Evolutionary conservation across 345 rosid genomes (phyloP).

Genomic region (Iberis pinnata): DNA sequence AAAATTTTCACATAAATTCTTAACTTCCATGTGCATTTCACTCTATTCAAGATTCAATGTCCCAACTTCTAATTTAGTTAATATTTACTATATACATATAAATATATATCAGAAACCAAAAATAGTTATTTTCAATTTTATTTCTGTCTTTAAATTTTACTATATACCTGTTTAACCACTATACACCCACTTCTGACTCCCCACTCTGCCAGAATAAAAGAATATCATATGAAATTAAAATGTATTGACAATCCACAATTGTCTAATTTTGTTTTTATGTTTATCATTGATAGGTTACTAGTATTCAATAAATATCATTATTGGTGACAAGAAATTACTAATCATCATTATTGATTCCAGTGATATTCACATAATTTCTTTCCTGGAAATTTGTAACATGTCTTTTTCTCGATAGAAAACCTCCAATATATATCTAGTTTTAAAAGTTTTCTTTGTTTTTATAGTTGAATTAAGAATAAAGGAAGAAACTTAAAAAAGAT

Average conservation of each 20-base stretch:
- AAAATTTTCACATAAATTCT: slow-evolving; percentile 28
- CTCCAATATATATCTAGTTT: too few species aligned
- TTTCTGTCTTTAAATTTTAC: too few species aligned
- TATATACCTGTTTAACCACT: too few species aligned
- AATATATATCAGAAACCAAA: neutral
- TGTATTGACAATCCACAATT: neutral
- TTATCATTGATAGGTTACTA: neutral
- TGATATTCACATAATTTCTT: neutral
- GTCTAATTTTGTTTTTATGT: neutral
- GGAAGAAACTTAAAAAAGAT: too few species aligned
- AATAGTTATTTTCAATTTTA: neutral
- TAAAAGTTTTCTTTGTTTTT: slow-evolving; percentile 14
- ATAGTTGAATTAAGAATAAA: slow-evolving; percentile 4
- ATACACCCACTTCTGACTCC: slow-evolving; percentile 11
- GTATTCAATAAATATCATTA: slow-evolving; percentile 19
- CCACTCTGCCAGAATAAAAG: neutral
- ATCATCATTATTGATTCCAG: slow-evolving; percentile 5
- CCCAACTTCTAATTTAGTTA: slow-evolving; percentile 6
- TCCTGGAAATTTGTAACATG: too few species aligned
- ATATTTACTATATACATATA: too few species aligned
- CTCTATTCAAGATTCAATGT: slow-evolving; percentile 29
- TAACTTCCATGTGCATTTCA: slow-evolving; percentile 34
- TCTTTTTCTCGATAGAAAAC: too few species aligned
- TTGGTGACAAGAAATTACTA: neutral
- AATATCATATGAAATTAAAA: neutral